These are phyloP conservation scores for Trichophyton mentagrophytes DNA, from an alignment of 2,329 filamentous ascomycete genomes.

Conservation along the genomic window DNA sequence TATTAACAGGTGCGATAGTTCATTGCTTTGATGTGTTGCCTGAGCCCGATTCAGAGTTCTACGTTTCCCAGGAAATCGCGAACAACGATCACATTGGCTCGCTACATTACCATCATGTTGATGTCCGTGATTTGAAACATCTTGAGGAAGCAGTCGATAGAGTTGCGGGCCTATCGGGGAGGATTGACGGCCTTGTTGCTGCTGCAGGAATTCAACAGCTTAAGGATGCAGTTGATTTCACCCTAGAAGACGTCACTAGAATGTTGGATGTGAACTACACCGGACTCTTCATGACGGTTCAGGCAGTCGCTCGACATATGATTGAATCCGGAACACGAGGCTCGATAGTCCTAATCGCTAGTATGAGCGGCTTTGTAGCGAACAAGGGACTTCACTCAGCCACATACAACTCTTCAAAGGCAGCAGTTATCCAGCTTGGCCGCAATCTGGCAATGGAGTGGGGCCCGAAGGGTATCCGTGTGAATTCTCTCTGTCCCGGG, in stretches of 20 bases:
- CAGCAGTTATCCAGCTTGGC: conserved; percentile 41
- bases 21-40: conserved; percentile 37
- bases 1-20: conserved; percentile 21
- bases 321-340: conserved; percentile 18
- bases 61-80: conserved; percentile 19
- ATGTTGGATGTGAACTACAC: conserved; percentile 40
- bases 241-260: conserved; percentile 29
- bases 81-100: conserved; percentile 24
- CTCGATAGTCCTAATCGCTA: conserved; percentile 39
- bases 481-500: conserved; percentile 43
- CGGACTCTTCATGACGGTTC: conserved; percentile 38
- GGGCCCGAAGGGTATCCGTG: conserved; percentile 39
- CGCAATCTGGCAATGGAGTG: conserved; percentile 43
- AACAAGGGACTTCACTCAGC: conserved; percentile 35
- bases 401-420: conserved; percentile 44
- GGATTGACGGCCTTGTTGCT: conserved; percentile 32
- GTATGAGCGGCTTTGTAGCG: conserved; percentile 39
- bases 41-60: conserved; percentile 34
- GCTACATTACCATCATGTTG: conserved; percentile 36
- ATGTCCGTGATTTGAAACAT: conserved; percentile 33
- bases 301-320: conserved; percentile 30
- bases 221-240: conserved; percentile 30
- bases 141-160: conserved; percentile 15
- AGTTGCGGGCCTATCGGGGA: conserved; percentile 11
- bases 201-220: conserved; percentile 34